Base-by-base conservation (phyloP, 23 red algal species). In the Gracilaria caudata region DNA sequence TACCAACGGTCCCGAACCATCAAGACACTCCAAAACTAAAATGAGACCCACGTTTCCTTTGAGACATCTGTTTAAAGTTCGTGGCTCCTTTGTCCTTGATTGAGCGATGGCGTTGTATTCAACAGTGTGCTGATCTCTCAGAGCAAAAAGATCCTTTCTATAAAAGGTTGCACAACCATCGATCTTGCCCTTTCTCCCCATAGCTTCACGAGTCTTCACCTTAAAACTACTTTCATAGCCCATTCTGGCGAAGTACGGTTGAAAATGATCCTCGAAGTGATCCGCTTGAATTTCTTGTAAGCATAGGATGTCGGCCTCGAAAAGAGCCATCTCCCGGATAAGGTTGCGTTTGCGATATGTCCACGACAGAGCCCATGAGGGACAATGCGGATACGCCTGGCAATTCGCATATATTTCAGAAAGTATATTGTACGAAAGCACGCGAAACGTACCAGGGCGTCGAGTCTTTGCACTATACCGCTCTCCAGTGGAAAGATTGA, bases 131-230 rank as follows among this genome's bases (percentile, higher is more conserved):
- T 92, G 76, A 21, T 98, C 96, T 36, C 79, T 53, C 53, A 98
- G 54, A 0, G 39, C 72, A 83, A 98, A 94, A 7, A 72, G 51
- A 24, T 94, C 75, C 51, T 89, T 94, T 64, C 90, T 70, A 61
- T 83, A 98, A 82, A 94, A 98, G 16, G 96, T 98, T 25, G 96
- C 96, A 68, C 96, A 98, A 6, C 96, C 96, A 86, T 98, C 96
- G 70, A 98, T 91, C 47, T 98, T 98, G 11, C 96, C 96, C 25
- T 89, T 92, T 29, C 90, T 76, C 12, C 96, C 96, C 96, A 98
- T 98, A 0, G 92, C 64, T 60, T 98, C 96, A 9, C 96, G 73
- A 21, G 90, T 92, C 92, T 98, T 98, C 17, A 80, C 82, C 81
- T 98, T 98, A 87, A 90, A 94, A 61, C 80, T 47, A 32, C 96